Percentiles rank a stretch among this genome's conserved stretches.
These are phyloP conservation scores for Elsinoe perseae DNA, from an alignment of 2,329 filamentous ascomycete species.

Conservation along the genomic window DNA sequence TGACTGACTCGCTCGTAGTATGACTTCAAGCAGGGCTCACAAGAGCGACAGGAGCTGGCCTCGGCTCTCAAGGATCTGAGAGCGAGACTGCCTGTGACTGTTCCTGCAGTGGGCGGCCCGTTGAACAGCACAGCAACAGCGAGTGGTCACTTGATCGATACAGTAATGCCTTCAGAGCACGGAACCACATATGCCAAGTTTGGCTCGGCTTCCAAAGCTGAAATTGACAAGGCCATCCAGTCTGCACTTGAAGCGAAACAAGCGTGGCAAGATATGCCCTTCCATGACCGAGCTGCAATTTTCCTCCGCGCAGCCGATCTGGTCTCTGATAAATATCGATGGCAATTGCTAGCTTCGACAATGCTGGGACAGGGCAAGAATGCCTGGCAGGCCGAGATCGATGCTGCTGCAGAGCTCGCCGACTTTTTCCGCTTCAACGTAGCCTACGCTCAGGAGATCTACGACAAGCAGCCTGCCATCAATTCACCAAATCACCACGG, in stretches of 20 bases:
- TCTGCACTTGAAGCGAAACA: conserved; percentile 30
- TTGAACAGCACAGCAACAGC: neutral
- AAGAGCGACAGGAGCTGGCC: conserved; percentile 10
- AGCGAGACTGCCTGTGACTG: conserved; percentile 12
- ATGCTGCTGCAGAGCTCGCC: conserved; percentile 31
- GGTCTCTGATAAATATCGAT: conserved; percentile 25
- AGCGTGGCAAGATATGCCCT: conserved; percentile 30
- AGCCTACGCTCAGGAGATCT: conserved; percentile 30
- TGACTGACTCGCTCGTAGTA: neutral
- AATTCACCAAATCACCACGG: conserved; percentile 22
- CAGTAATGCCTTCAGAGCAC: conserved; percentile 14
- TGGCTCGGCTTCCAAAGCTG: conserved; percentile 16
- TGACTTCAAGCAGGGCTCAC: conserved; percentile 9
- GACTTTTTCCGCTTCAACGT: conserved; percentile 35
- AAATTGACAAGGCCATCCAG: conserved; percentile 25
- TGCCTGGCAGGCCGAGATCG: conserved; percentile 35
- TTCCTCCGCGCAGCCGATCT: conserved; percentile 32
- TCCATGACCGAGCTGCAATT: conserved; percentile 33
- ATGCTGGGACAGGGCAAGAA: conserved; percentile 40
- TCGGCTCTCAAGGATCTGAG: conserved; percentile 9
- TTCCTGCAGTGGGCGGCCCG: conserved; percentile 14
- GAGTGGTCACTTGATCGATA: neutral
- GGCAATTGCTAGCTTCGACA: conserved; percentile 34
- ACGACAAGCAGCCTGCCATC: conserved; percentile 32
- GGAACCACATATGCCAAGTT: conserved; percentile 14